phyloP scores from a whole-genome alignment of 78 protist species.

The Dictyostelium intermedium region DNA sequence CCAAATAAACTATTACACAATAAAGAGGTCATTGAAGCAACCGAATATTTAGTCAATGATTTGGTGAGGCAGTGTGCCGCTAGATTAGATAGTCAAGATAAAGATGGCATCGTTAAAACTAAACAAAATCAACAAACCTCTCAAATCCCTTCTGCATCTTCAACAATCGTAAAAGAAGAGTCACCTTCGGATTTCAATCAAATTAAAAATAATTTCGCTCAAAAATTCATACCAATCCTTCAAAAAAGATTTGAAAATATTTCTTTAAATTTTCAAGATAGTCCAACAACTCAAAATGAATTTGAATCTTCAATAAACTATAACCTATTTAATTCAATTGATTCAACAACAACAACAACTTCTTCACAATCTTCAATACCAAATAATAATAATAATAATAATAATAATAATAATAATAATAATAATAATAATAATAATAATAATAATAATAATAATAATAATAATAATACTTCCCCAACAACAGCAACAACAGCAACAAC shows the following conservation, averaged over 20 bases:
- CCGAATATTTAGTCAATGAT: neutral
- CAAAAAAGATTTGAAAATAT: slow-evolving; percentile 42
- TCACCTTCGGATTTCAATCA: slow-evolving; percentile 57
- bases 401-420: neutral
- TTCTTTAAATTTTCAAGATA: slow-evolving; percentile 9
- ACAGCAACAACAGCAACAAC: neutral
- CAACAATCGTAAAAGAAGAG: neutral
- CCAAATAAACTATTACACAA: slow-evolving; percentile 21
- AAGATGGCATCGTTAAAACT: neutral
- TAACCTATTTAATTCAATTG: neutral
- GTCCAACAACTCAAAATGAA: neutral
- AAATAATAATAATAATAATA: neutral
- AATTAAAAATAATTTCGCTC: slow-evolving; percentile 47
- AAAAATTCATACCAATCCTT: slow-evolving; percentile 43
- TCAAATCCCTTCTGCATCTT: neutral
- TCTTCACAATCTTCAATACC: neutral
- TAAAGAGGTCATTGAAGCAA: slow-evolving; percentile 67
- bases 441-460: too few species aligned
- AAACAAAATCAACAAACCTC: neutral
- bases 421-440: too few species aligned
- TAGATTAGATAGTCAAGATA: slow-evolving; percentile 49
- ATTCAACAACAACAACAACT: neutral
- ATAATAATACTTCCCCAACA: neutral
- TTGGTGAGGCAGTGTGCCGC: neutral
- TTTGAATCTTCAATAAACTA: slow-evolving; percentile 3